phyloP scores from a whole-genome alignment of 192 early-diverging fungal species.

The Coemansia sp. region DNA sequence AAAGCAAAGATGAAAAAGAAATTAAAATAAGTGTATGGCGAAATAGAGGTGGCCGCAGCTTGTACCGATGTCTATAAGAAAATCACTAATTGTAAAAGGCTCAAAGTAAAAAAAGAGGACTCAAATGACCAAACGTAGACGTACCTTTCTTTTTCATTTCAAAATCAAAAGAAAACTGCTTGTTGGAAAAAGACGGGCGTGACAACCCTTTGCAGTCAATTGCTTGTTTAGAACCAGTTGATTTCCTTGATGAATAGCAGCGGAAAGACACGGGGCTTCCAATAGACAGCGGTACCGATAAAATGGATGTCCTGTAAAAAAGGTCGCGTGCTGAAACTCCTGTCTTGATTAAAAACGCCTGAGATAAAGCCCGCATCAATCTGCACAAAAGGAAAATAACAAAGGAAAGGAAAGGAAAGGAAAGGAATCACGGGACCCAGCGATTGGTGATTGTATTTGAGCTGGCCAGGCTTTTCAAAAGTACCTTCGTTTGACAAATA shows the following conservation, averaged over 20 bases:
- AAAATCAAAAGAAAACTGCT: not conserved
- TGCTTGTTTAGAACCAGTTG: not conserved
- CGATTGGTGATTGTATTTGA: too few species aligned
- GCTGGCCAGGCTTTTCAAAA: too few species aligned
- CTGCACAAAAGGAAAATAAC: not conserved
- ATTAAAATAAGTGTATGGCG: not conserved
- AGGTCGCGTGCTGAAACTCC: not conserved
- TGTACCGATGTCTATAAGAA: not conserved
- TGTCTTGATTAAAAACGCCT: not conserved
- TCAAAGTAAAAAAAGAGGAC: not conserved
- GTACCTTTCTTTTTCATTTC: not conserved
- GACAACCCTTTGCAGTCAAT: not conserved
- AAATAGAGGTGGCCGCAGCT: not conserved
- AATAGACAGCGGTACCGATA: not conserved
- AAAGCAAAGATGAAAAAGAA: not conserved
- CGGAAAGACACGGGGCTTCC: not conserved
- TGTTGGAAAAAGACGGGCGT: not conserved
- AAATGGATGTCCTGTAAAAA: not conserved
- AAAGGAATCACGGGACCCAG: not conserved
- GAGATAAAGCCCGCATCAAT: not conserved
- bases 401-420: not conserved
- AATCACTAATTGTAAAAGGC: not conserved
- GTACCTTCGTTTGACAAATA: too few species aligned
- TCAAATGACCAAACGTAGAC: not conserved
- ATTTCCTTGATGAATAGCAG: conserved; percentile 1